Evolutionary conservation across 2,329 filamentous ascomycete species (phyloP), one percentile per base, ranked within the genome.

Genomic region (Alternaria sp.): DNA sequence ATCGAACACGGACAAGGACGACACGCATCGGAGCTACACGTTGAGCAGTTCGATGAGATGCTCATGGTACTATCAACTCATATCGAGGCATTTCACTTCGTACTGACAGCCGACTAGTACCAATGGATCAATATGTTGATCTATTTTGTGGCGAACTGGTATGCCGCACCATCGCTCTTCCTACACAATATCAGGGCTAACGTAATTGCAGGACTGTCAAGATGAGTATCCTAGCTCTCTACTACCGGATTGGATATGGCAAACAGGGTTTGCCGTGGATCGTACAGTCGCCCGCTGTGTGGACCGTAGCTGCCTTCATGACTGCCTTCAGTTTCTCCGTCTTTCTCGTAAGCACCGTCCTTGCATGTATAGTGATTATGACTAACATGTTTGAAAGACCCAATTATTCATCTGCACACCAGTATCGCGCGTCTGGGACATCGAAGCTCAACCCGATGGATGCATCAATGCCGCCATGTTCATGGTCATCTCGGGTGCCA

Each of bases 71-170:
- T 60, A 11, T 18, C 12, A 2, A 16, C 27, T 4, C 27, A 32
- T 4, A 8, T 5, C 6, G 20, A 12, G 16, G 5, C 2, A 14
- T 10, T 11, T 4, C 5, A 27, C 18, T 11, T 3, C 5, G 11
- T 25, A 44, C 59, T 68, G 16, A 64, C 28, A 4, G 40, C 16
- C 8, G 27, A 48, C n/a, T 48, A 74, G 70, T 75, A 65, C 50
- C 70, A 66, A 27, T 75, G 69, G 68, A 61, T 73, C 50, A 70
- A 71, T 43, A 66, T 71, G 64, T 50, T 73, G 25, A 57, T 73
- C 18, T 75, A 75, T 54, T 70, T 72, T 30, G 51, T 70, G 27
- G 71, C 66, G 14, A 75, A 72, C 40, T 74, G 72, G 72, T 72
- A 55, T 38, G 52, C 25, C 25, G 32, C 40, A 27, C 32, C 43